These are phyloP conservation scores for Diplodia scrobiculata DNA, from an alignment of 2,329 filamentous ascomycete species.

Conservation along the genomic window DNA sequence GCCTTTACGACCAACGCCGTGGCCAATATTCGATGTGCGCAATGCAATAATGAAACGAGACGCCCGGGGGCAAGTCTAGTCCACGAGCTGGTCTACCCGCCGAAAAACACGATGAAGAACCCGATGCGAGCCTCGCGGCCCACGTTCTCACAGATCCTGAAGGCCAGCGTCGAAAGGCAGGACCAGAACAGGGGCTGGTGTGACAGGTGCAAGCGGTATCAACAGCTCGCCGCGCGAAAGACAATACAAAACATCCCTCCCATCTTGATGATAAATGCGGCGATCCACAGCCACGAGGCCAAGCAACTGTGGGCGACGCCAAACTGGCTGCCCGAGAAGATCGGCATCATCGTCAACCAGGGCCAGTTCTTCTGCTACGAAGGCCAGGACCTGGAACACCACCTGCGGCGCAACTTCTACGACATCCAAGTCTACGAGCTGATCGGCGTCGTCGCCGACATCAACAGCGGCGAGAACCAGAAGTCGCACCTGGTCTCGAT, in stretches of 20 bases:
- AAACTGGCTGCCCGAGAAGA: constrained; percentile 89
- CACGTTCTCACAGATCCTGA: constrained; percentile 86
- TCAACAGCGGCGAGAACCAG: constrained; percentile 80
- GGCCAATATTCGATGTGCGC: constrained; percentile 77
- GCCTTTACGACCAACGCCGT: constrained; percentile 71
- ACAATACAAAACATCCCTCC: constrained; percentile 78
- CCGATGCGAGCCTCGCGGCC: constrained; percentile 57
- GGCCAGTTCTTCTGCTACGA: constrained; percentile 96
- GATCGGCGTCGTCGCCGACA: constrained; percentile 84
- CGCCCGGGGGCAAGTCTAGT: constrained; percentile 77
- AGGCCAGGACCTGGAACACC: constrained; percentile 80
- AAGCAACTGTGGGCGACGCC: constrained; percentile 83
- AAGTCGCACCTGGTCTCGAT: constrained; percentile 90
- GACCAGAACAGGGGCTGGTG: constrained; percentile 92
- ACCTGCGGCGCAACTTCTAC: constrained; percentile 76
- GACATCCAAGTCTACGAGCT: constrained; percentile 88
- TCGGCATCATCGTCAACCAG: constrained; percentile 85
- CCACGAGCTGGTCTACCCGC: constrained; percentile 82
- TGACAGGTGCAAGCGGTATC: constrained; percentile 84
- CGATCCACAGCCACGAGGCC: constrained; percentile 71
- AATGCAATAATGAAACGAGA: constrained; percentile 83
- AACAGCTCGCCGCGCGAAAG: constrained; percentile 81
- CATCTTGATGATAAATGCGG: constrained; percentile 84
- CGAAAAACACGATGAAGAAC: constrained; percentile 58
- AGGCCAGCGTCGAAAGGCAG: constrained; percentile 86